A percentile compares a stretch with the other conserved stretches of the same genome.
These are phyloP conservation scores for Phaeosphaeriaceae sp. DNA, from an alignment of 2,329 filamentous ascomycete genomes.

Conservation along the genomic window DNA sequence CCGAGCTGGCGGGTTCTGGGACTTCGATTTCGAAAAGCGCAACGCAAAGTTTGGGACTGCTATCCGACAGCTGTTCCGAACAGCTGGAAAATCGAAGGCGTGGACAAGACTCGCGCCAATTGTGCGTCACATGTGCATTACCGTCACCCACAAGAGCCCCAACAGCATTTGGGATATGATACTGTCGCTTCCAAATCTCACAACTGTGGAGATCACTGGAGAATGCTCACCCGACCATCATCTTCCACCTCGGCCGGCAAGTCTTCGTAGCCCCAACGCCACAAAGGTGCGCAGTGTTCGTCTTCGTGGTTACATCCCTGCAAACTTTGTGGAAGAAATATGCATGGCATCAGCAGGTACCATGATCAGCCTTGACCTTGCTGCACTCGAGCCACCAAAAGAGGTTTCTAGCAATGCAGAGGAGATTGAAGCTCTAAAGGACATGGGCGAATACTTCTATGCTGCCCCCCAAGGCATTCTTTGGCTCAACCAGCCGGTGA, in stretches of 20 bases:
- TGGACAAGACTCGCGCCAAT: neutral
- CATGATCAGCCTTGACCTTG: neutral
- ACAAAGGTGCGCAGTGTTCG: neutral
- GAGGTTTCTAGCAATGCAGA: neutral
- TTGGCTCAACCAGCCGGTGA: neutral
- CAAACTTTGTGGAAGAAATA: neutral
- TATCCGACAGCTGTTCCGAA: neutral
- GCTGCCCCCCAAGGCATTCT: neutral
- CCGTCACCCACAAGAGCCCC: neutral
- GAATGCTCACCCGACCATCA: neutral
- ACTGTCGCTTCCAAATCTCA: neutral
- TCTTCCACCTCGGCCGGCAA: neutral
- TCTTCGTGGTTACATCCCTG: neutral
- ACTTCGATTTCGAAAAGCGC: constrained; percentile 3
- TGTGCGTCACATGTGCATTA: neutral
- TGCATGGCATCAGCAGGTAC: neutral
- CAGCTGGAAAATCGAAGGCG: neutral
- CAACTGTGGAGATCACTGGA: neutral
- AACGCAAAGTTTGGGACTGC: constrained; percentile 3
- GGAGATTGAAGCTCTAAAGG: neutral
- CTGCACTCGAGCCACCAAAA: neutral
- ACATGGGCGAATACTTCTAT: neutral
- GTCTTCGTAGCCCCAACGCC: neutral
- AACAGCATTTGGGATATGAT: neutral
- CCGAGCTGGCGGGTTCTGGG: neutral